These are phyloP conservation scores for Saturnispora mendoncae DNA, from an alignment of 805 yeast species.

Conservation along the genomic window DNA sequence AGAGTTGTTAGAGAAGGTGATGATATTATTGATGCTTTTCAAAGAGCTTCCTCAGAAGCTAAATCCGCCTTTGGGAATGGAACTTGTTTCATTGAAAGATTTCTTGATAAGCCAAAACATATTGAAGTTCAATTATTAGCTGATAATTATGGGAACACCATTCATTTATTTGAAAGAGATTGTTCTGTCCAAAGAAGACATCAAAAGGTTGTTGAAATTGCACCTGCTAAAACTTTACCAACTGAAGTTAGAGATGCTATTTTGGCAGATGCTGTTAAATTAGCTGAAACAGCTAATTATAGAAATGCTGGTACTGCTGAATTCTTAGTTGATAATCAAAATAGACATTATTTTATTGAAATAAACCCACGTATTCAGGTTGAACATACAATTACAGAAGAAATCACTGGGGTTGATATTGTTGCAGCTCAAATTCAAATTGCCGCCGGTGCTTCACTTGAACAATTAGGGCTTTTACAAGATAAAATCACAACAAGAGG, in stretches of 20 bases:
- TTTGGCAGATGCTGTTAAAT: constrained; percentile 78
- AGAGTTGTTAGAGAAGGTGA: constrained; percentile 80
- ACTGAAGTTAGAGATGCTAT: constrained; percentile 80
- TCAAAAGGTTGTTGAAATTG: constrained; percentile 93
- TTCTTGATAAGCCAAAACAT: constrained; percentile 91
- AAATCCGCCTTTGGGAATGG: constrained; percentile 87
- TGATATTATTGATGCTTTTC: constrained; percentile 78
- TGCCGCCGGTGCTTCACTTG: constrained; percentile 66
- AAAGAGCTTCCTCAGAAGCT: constrained; percentile 90
- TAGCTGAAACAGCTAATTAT: constrained; percentile 77
- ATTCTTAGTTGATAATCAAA: constrained; percentile 75
- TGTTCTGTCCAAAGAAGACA: constrained; percentile 96
- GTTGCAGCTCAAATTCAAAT: constrained; percentile 62
- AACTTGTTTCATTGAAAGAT: constrained; percentile 93
- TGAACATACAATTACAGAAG: constrained; percentile 95
- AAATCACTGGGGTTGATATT: constrained; percentile 93
- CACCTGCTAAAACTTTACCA: constrained; percentile 94
- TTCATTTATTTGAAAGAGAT: constrained; percentile 94
- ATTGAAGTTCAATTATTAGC: constrained; percentile 96
- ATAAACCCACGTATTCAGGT: constrained; percentile 96
- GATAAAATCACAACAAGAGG: constrained; percentile 94
- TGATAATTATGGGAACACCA: constrained; percentile 87
- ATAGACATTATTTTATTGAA: constrained; percentile 90
- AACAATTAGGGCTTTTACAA: constrained; percentile 85
- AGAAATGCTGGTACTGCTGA: constrained; percentile 98